Conservation (phyloP, 257 asterid genomes). For the Nicotiana knightiana region DNA sequence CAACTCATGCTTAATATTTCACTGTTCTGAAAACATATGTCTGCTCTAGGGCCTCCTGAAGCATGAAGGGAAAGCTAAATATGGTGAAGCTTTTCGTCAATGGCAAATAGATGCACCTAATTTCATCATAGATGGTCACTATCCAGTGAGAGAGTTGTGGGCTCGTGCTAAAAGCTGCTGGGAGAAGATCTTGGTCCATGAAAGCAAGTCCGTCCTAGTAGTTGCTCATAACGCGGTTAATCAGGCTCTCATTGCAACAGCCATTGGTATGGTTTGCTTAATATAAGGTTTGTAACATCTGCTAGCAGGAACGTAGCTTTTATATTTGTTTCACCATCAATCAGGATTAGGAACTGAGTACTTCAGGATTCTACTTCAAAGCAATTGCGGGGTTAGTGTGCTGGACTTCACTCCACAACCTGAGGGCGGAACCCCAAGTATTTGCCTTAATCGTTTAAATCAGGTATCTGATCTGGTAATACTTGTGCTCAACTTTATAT, state of each 20-base stretch:
- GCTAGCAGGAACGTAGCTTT: not conserved
- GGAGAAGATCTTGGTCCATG: slow-evolving; percentile 63
- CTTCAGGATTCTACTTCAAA: slow-evolving; percentile 84
- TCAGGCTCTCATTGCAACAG: slow-evolving; percentile 96
- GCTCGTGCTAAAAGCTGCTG: slow-evolving; percentile 79
- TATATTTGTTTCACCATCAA: not conserved
- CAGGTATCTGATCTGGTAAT: slow-evolving; percentile 43
- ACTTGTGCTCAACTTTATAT: not conserved
- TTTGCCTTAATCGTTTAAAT: slow-evolving; percentile 85
- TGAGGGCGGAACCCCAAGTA: slow-evolving; percentile 47
- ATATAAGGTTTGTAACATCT: not conserved
- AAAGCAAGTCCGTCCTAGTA: slow-evolving; percentile 70
- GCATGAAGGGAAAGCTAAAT: slow-evolving; percentile 75
- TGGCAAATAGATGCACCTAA: slow-evolving; percentile 93
- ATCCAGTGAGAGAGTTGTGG: slow-evolving; percentile 95
- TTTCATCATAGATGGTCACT: slow-evolving; percentile 81
- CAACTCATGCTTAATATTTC: not conserved
- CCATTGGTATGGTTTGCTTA: slow-evolving; percentile 49
- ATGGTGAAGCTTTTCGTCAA: slow-evolving; percentile 74
- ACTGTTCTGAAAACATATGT: not conserved
- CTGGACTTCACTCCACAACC: slow-evolving; percentile 81
- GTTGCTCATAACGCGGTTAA: slow-evolving; percentile 98
- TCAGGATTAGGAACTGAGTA: slow-evolving; percentile 77
- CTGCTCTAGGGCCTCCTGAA: slow-evolving; percentile 71
- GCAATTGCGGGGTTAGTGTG: slow-evolving; percentile 95